Conservation (phyloP, 768 basidiomycete genomes). For the Tulasnella sp. region DNA sequence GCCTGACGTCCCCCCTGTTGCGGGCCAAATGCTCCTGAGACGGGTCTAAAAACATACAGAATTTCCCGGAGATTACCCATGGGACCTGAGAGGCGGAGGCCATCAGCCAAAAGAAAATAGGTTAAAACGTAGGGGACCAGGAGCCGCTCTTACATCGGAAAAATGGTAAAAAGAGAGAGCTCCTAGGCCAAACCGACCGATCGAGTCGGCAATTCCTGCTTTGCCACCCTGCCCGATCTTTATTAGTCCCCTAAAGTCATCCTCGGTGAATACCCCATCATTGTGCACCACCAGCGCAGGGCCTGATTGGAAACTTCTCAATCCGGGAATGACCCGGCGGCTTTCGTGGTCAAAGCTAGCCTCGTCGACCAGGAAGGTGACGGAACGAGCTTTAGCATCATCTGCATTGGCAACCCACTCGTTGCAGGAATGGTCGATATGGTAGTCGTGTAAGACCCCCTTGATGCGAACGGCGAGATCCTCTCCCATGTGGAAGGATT, state of each 20-base stretch:
- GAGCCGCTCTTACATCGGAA: constrained; percentile 43
- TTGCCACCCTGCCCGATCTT: constrained; percentile 48
- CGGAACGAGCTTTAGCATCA: constrained; percentile 46
- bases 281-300: constrained; percentile 47
- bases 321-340: constrained; percentile 37
- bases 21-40: constrained; percentile 42
- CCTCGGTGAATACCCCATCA: constrained; percentile 40
- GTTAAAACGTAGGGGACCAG: constrained; percentile 15
- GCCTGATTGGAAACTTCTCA: constrained; percentile 38
- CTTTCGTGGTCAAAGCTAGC: constrained; percentile 8
- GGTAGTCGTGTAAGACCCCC: constrained; percentile 44
- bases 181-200: constrained; percentile 52
- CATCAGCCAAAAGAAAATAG: no score
- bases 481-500: constrained; percentile 46
- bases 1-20: constrained; percentile 5
- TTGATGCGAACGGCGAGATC: constrained; percentile 43
- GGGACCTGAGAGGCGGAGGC: no score
- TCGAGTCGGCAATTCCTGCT: constrained; percentile 38
- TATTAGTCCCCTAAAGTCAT: constrained; percentile 48
- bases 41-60: constrained; percentile 46
- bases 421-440: constrained; percentile 42
- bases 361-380: constrained; percentile 43
- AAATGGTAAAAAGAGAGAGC: constrained; percentile 52
- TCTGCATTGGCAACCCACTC: constrained; percentile 55
- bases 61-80: constrained; percentile 37